Evolutionary conservation across 305 asterid species (phyloP), one percentile per base, ranked within the genome.

Genomic region (Ruellia speciosa): DNA sequence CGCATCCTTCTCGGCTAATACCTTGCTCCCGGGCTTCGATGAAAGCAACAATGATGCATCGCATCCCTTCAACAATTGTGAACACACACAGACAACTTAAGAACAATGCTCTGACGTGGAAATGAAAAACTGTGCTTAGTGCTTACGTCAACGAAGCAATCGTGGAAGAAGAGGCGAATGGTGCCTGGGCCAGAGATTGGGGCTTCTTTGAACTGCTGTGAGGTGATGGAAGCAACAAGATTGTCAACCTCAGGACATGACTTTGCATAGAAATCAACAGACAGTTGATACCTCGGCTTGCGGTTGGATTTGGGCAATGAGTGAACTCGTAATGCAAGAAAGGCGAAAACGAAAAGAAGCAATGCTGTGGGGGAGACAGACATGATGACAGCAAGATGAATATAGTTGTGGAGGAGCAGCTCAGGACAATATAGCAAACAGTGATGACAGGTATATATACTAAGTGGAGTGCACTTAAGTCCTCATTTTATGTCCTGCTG

Each of bases 131-230:
- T 18, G 19, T 55, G 14, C 3, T 2, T 13, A 6, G 35, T 28
- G 13, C 50, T 41, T 78, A 88, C 97, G 56, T 82, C 83, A 40
- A 92, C 96, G 52, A 92, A 88, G 73, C 99, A 92, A 66, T 92
- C 99, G 56, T 92, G 96, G 79, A 92, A 92, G 83, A 92, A 88
- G 66, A 92, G 96, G 43, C 99, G 95, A 55, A 92, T 82, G 70
- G 96, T 88, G 63, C 95, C 96, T 12, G 99, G 99, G 7, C 74
- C 96, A 3, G 93, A 80, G 47, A 85, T 72, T 5, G 98, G 96
- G 0, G 79, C 76, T 6, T 80, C 90, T 51, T 72, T 81, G 72
- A 85, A 88, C 77, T 72, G 92, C 57, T 70, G 80, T 0, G 88
- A 78, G 20, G 99, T 88, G 33, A 92, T 72, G 7, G 90, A 77